Base-by-base conservation (phyloP, 768 basidiomycete genomes). In the Cantharellus anzutake region DNA sequence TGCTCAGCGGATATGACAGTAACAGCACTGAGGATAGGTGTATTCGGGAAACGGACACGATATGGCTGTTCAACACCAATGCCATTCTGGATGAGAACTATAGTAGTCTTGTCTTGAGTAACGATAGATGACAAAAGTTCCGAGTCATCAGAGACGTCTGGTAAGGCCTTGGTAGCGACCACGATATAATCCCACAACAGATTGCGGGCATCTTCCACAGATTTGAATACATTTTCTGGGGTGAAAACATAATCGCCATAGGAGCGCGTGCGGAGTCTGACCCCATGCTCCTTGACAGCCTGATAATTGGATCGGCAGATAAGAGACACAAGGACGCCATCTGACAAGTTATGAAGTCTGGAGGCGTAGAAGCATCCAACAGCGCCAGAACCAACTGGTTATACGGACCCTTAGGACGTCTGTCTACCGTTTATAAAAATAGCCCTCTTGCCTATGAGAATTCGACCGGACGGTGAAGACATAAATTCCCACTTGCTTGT, bases 11-110 rank as follows among this genome's bases (percentile, higher is more conserved):
- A 64, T 16, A 66, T 66, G 41, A 69, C 66, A 4, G 68, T 69
- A 3, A 69, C 68, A 14, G 66, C 68, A 42, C 62, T 65, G 29
- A 69, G 58, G 50, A 69, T 65, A 16, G 41, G 4, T 39, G 62
- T 51, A 37, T 63, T 65, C 3, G 59, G 41, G 59, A 67, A 69
- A 20, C 67, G 62, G 37, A 56, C 57, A 7, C 62, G 41, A 57
- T 69, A 67, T 57, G 67, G 67, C 50, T 65, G 62, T 60, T 69
- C 68, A 7, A 69, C 65, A 14, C 68, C 68, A 4, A 69, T 64
- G 20, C 68, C 68, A 57, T 69, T 69, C 62, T 69, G 68, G 50
- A 69, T 68, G 37, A 69, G 62, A 5, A 69, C 67, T 35, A 69
- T 60, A 3, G 65, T 48, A 39, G 64, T 63, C 48, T 41, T 40